These are phyloP conservation scores for Lasiodiplodia hormozganensis DNA, from an alignment of 2,329 filamentous ascomycete species.

Conservation along the genomic window DNA sequence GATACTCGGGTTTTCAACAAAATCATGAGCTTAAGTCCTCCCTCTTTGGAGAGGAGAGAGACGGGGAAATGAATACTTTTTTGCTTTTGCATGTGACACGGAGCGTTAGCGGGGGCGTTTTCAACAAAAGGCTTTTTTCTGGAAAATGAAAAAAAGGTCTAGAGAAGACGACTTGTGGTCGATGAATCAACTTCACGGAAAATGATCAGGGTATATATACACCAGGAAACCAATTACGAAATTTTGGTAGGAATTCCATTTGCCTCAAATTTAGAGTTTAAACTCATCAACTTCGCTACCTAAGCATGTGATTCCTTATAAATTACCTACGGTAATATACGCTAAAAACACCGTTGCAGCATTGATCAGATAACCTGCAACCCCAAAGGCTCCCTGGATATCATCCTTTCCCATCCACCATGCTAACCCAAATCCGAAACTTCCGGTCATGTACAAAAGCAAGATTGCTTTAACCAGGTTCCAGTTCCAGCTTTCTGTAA, in stretches of 20 bases:
- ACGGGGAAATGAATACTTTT: background rate
- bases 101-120: conserved; percentile 22
- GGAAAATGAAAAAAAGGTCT: conserved; percentile 4
- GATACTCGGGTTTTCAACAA: conserved; percentile 34
- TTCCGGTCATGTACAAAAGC: no score
- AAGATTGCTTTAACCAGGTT: no score
- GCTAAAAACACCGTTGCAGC: no score
- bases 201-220: background rate
- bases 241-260: background rate
- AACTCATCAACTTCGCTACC: no score
- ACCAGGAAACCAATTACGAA: no score
- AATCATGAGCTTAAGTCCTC: background rate
- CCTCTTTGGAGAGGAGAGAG: background rate
- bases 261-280: background rate
- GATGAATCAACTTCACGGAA: conserved; percentile 27
- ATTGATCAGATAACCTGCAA: no score
- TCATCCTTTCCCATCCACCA: no score
- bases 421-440: no score
- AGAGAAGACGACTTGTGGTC: conserved; percentile 11
- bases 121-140: conserved; percentile 6
- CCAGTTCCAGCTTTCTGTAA: no score
- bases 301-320: no score
- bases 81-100: conserved; percentile 8
- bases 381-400: no score
- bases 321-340: no score